Base-by-base conservation (phyloP, 192 early-diverging fungal species). In the Oehlia diaphana region DNA sequence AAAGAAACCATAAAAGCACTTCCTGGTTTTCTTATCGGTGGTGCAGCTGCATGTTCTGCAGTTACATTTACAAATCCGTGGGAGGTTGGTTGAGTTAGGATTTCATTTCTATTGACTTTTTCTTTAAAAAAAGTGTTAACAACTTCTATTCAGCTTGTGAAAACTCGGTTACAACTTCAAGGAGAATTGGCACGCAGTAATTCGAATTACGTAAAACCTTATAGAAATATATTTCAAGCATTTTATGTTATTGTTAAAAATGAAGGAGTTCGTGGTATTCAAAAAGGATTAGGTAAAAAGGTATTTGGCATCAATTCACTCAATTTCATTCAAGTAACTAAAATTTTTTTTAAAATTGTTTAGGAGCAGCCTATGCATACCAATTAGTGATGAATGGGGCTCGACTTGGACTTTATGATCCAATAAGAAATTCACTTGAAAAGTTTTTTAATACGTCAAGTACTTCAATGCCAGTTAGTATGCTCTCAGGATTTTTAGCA, bases 11-110 rank as follows among this genome's bases (percentile, higher is more conserved):
- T 79, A 19, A 53, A 65, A n/a, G 85, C 89, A 1, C 39, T 85
- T 31, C 79, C 82, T 31, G 90, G 91, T 4, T 96, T 96, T 86
- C 74, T 93, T 26, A 87, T 92, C 14, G 96, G 94, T 66, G 94
- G 94, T 64, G 80, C 94, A 65, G 96, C 96, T 35, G 95, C 95
- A 31, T 96, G 95, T 83, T 91, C 92, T 14, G 95, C 97, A 16
- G 97, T 97, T 33, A 98, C 97, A 9, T 92, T 98, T 74, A 96
- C 95, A n/a, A 98, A 98, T 85, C 96, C 96, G 2, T 91, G 93
- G 84, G 96, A 98, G 91, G 95, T 95, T 85, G 74, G 76, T 58
- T 33, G 39, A 65, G 47, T 37, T 33, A 79, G 42, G 2, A 67
- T 37, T 23, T 66, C 68, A 16, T 74, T 58, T 16, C 31, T 13